Evolutionary conservation across 1,139 yeast species (phyloP), one percentile per base, ranked within the genome.

Genomic region (Yamadazyma epiphylla): DNA sequence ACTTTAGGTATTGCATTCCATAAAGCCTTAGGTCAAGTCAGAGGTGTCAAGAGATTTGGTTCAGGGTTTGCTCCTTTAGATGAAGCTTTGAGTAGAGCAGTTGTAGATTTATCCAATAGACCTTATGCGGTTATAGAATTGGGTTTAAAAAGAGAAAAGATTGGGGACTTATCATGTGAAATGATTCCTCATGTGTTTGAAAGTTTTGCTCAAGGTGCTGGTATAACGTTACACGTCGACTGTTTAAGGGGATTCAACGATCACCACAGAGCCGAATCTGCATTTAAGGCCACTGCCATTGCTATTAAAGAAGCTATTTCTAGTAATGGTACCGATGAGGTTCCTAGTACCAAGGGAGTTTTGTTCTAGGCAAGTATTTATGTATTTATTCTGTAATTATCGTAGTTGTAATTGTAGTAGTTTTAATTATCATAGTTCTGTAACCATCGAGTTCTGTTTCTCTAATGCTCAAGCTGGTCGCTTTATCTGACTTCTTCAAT

Each of bases 131-230:
- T 86, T 13, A 71, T 88, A 23, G 96, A 91, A 27, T 68, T 91
- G 39, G 96, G 96, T 0, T 71, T 91, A 48, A 84, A 83, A 55
- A 74, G 98, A 42, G 98, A 91, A 53, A 87, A 82, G 55, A 80
- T 91, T 43, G 98, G 98, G 30, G 95, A 86, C 50, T 70, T 91
- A 36, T 79, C 91, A 17, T 78, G 94, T 48, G 98, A 91, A 60
- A 91, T 91, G 98, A 84, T 91, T 42, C 96, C 97, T 16, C 98
- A 91, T 57, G 94, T 91, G 26, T 57, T 91, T 41, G 95, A 88
- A 57, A 83, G 95, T 47, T 91, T 91, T 66, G 96, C 97, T 3
- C 88, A 83, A 48, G 84, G 85, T 29, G 96, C 97, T 1, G 81
- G 82, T 35, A 74, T 91, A 30, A 91, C 98, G 2, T 53, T 91